Conservation (phyloP, 2,329 filamentous ascomycete species). For the Thelonectria discophora region DNA sequence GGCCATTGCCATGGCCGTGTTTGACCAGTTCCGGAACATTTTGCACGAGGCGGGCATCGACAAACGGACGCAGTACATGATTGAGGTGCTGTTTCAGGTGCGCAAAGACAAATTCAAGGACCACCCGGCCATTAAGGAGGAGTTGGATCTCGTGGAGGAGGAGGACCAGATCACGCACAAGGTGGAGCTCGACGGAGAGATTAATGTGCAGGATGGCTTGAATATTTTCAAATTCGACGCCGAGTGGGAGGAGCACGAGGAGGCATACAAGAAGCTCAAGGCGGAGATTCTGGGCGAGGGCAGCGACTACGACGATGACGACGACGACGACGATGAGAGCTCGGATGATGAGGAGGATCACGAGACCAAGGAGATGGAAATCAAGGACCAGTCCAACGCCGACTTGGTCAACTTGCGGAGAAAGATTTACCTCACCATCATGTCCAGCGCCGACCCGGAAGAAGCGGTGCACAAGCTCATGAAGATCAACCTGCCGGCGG, state of each 20-base stretch:
- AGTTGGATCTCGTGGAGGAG: slow-evolving; percentile 94
- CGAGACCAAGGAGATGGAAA: slow-evolving; percentile 86
- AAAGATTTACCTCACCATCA: slow-evolving; percentile 97
- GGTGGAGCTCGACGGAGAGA: slow-evolving; percentile 80
- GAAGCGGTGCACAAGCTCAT: slow-evolving; percentile 98
- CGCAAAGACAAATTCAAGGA: slow-evolving; percentile 97
- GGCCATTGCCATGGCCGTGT: slow-evolving; percentile 86
- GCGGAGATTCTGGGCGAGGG: slow-evolving; percentile 93
- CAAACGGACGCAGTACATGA: slow-evolving; percentile 99
- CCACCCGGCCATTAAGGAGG: slow-evolving; percentile 88
- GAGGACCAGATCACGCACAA: slow-evolving; percentile 97
- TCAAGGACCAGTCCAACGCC: slow-evolving; percentile 97
- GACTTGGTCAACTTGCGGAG: slow-evolving; percentile 92
- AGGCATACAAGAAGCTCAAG: slow-evolving; percentile 87
- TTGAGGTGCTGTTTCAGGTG: slow-evolving; percentile 96
- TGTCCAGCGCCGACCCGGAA: slow-evolving; percentile 95
- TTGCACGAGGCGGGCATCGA: slow-evolving; percentile 97
- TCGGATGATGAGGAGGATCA: slow-evolving; percentile 75
- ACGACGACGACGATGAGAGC: slow-evolving; percentile 70
- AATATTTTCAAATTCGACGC: slow-evolving; percentile 97
- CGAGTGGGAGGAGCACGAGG: slow-evolving; percentile 90
- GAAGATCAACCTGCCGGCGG: slow-evolving; percentile 87
- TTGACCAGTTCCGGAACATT: slow-evolving; percentile 95
- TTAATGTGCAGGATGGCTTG: slow-evolving; percentile 85
- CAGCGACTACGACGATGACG: slow-evolving; percentile 83